Conservation (phyloP, 306 rosid genomes). For the Malus sylvestris region DNA sequence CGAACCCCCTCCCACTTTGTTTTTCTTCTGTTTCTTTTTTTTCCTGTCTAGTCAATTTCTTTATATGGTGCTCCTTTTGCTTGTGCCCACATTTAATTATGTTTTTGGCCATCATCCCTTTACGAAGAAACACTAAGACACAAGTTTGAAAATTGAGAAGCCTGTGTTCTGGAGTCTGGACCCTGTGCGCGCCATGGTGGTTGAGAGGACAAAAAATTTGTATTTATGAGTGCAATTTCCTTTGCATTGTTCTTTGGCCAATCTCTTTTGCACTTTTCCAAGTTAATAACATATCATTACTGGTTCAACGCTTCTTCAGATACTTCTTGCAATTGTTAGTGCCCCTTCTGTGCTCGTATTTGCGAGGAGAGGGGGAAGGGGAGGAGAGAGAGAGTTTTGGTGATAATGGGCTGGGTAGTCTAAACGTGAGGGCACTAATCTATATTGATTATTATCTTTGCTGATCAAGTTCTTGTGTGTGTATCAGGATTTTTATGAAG, state of each 20-base stretch:
- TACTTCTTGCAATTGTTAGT: neutral
- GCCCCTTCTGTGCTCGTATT: neutral
- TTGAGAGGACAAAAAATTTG: neutral
- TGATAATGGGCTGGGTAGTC: neutral
- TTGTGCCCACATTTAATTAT: neutral
- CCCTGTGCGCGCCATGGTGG: neutral
- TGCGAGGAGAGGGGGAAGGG: neutral
- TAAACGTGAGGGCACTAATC: neutral
- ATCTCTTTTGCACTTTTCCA: neutral
- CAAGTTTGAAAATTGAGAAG: neutral
- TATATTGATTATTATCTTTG: neutral
- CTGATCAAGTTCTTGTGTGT: constrained; percentile 5
- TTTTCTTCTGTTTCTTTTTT: neutral
- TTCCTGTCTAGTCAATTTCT: neutral
- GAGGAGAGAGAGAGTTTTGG: neutral
- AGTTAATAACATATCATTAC: neutral
- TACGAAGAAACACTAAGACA: neutral
- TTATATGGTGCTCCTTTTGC: neutral
- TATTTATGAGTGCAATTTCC: neutral
- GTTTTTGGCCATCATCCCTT: neutral
- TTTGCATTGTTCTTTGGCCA: neutral
- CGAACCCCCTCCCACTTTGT: neutral
- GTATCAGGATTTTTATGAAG: constrained; percentile 72
- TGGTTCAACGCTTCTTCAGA: neutral
- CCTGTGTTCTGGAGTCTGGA: neutral